These are phyloP conservation scores for Osmanthus fragrans DNA, from an alignment of 257 asterid species.

Conservation along the genomic window DNA sequence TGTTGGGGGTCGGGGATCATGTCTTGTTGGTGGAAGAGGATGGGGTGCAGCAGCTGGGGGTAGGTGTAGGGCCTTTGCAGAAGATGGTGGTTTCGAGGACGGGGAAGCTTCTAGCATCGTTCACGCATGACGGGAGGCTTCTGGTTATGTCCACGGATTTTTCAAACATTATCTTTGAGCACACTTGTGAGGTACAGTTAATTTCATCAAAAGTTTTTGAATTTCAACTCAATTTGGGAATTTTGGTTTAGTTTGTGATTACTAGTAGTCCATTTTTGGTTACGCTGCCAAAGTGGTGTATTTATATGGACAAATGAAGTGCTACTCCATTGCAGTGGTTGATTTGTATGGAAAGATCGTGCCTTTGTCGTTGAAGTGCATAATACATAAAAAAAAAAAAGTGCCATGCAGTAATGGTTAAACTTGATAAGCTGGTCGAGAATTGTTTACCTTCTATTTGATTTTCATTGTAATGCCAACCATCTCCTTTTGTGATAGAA, in stretches of 20 bases:
- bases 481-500: neutral
- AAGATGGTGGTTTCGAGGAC: slow-evolving; percentile 85
- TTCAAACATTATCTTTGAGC: slow-evolving; percentile 64
- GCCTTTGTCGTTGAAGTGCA: neutral
- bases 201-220: neutral
- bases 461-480: neutral
- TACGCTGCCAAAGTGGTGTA: slow-evolving; percentile 4
- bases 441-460: neutral
- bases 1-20: slow-evolving; percentile 74
- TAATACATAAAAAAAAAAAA: neutral
- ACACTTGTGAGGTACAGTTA: slow-evolving; percentile 75
- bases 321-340: neutral
- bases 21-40: slow-evolving; percentile 90
- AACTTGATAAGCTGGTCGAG: neutral
- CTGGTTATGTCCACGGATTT: slow-evolving; percentile 79
- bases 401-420: neutral
- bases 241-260: neutral
- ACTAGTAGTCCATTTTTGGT: neutral
- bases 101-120: slow-evolving; percentile 79
- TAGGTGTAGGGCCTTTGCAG: slow-evolving; percentile 82
- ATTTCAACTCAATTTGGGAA: slow-evolving; percentile 10
- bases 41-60: slow-evolving; percentile 71
- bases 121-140: slow-evolving; percentile 90
- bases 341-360: neutral
- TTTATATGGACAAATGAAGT: neutral